Conservation (phyloP, 495 filamentous ascomycete species). For the Cercophora scortea region DNA sequence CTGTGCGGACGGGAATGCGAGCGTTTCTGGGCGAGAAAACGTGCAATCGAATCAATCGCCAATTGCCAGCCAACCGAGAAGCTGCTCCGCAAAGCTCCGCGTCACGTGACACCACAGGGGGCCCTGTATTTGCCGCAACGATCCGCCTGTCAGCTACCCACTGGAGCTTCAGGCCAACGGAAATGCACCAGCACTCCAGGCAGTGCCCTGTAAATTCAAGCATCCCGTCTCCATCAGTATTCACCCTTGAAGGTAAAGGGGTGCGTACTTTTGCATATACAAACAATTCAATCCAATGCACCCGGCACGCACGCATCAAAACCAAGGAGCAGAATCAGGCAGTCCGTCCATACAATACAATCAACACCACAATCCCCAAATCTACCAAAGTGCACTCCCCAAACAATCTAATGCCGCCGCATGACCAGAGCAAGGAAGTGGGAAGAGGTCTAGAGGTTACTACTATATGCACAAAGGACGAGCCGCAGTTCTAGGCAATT, state of each 20-base stretch:
- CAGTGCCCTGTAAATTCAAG: no score
- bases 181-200: no score
- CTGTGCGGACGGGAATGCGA: conserved; percentile 1
- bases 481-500: conserved; percentile 23
- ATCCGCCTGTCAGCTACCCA: neutral
- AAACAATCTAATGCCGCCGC: no score
- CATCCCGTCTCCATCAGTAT: no score
- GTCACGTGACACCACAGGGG: conserved; percentile 17
- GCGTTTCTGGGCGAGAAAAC: conserved; percentile 17
- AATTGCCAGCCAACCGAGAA: conserved; percentile 19
- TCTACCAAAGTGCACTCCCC: no score
- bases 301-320: no score
- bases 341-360: no score
- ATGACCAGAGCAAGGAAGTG: conserved; percentile 14
- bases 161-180: no score
- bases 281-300: no score
- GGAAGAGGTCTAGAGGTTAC: conserved; percentile 33
- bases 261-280: no score
- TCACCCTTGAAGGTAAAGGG: no score
- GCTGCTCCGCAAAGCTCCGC: conserved; percentile 24
- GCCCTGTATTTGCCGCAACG: neutral
- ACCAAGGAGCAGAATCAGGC: no score
- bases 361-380: neutral
- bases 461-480: conserved; percentile 43
- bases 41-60: conserved; percentile 3